These are phyloP conservation scores for Oenanthe javanica DNA, from an alignment of 140 eudicot genomes.

Conservation along the genomic window DNA sequence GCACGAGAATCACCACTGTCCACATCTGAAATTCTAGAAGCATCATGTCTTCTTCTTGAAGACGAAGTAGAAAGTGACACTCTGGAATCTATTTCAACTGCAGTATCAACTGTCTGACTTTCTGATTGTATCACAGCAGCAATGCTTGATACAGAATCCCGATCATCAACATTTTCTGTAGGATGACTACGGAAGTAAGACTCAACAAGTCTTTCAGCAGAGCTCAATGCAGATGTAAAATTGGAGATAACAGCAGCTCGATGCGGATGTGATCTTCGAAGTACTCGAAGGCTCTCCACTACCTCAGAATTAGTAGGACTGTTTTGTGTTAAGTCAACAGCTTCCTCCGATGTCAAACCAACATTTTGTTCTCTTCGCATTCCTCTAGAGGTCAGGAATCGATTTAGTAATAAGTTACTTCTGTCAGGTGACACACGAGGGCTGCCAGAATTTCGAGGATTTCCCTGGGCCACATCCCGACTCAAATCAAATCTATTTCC, in stretches of 20 bases:
- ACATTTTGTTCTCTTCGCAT: slow-evolving; percentile 48
- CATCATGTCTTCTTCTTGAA: slow-evolving; percentile 59
- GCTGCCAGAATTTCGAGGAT: slow-evolving; percentile 29
- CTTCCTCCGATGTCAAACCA: slow-evolving; percentile 19
- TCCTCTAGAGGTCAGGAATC: slow-evolving; percentile 54
- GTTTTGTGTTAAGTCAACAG: slow-evolving; percentile 2
- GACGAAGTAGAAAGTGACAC: slow-evolving; percentile 70
- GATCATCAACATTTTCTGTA: slow-evolving; percentile 48
- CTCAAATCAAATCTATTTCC: slow-evolving; percentile 67
- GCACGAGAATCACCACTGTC: slow-evolving; percentile 90
- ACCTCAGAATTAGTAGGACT: slow-evolving; percentile 30
- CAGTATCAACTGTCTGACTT: slow-evolving; percentile 74
- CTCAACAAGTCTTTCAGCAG: slow-evolving; percentile 56
- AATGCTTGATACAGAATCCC: slow-evolving; percentile 82
- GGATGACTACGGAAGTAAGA: slow-evolving; percentile 36
- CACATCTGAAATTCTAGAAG: slow-evolving; percentile 66
- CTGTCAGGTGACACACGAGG: slow-evolving; percentile 37
- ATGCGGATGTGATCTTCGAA: slow-evolving; percentile 33
- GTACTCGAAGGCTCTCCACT: slow-evolving; percentile 29
- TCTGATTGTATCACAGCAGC: slow-evolving; percentile 88
- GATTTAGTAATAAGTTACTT: slow-evolving; percentile 36
- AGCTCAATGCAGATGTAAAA: slow-evolving; percentile 34
- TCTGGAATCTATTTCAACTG: slow-evolving; percentile 68
- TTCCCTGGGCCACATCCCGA: slow-evolving; percentile 47
- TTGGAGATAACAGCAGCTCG: slow-evolving; percentile 30